A percentile compares a stretch with the other conserved stretches of the same genome.
Conservation (phyloP, 768 basidiomycete genomes). For the Rhizopogon salebrosus region DNA sequence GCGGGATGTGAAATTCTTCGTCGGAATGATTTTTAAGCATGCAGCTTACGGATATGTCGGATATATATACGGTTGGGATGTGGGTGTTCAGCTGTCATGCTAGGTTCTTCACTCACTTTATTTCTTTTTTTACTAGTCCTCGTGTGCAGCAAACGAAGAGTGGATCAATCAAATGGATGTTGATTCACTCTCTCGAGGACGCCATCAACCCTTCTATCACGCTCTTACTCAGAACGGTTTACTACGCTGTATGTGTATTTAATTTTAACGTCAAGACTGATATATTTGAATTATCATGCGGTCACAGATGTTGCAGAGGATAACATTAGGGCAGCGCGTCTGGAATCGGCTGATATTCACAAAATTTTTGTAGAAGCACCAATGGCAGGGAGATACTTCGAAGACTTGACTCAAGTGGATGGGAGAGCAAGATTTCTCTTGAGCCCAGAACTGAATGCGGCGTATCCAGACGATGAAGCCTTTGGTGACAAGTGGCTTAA, state of each 20-base stretch:
- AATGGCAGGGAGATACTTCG: conserved; percentile 32
- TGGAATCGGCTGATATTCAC: conserved; percentile 13
- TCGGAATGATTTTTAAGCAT: conserved; percentile 46
- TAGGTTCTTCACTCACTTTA: neutral
- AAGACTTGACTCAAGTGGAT: conserved; percentile 22
- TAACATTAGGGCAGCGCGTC: conserved; percentile 21
- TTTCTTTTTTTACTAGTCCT: conserved; percentile 11
- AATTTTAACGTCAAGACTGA: neutral
- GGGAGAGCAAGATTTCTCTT: conserved; percentile 33
- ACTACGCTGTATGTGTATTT: conserved; percentile 30
- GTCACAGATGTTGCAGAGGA: conserved; percentile 33
- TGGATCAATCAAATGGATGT: conserved; percentile 44
- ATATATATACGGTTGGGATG: conserved; percentile 48
- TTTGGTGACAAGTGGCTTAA: conserved; percentile 32
- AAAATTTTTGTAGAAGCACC: conserved; percentile 20
- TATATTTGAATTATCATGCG: neutral
- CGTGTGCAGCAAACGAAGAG: conserved; percentile 34
- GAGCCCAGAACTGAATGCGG: conserved; percentile 35
- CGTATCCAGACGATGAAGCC: conserved; percentile 45
- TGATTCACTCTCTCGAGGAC: conserved; percentile 32
- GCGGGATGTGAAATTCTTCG: conserved; percentile 34
- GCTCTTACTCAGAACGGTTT: conserved; percentile 31
- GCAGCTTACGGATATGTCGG: conserved; percentile 34
- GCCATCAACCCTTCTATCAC: conserved; percentile 47
- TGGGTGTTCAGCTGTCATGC: conserved; percentile 12